Evolutionary conservation across 495 filamentous ascomycete genomes (phyloP), one percentile per base, ranked within the genome.

Genomic region (Podospora conica): DNA sequence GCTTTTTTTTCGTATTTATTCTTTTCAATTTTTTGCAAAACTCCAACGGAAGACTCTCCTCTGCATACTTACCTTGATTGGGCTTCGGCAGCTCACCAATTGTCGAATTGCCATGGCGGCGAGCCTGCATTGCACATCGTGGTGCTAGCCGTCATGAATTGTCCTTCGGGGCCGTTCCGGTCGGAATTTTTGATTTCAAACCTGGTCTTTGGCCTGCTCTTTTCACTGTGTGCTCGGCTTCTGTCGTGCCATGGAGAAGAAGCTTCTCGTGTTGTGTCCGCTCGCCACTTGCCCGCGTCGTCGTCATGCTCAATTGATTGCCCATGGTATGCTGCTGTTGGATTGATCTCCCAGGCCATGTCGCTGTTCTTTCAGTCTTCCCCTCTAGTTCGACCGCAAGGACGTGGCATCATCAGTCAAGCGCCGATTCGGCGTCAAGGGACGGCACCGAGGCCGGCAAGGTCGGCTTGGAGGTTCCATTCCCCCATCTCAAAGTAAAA

Each of bases 31-130:
- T n/a, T n/a, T n/a, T n/a, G n/a, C n/a, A n/a, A n/a, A n/a, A n/a
- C n/a, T n/a, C n/a, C n/a, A n/a, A n/a, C n/a, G n/a, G n/a, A n/a
- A n/a, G n/a, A n/a, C n/a, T n/a, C n/a, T n/a, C 60, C 69, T 74
- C 70, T 70, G 73, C 73, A 76, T 77, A 76, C 74, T 78, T 75
- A 76, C 74, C 75, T 77, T 76, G 73, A 74, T 71, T 64, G 66
- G 66, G 58, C 67, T 27, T 59, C 54, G 64, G 67, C 66, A 70
- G 75, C 66, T 77, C 75, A 77, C 61, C 70, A 76, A 73, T n/a
- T n/a, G n/a, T n/a, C n/a, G n/a, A n/a, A n/a, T n/a, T n/a, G n/a
- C 60, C 65, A 73, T 61, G 53, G 62, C 33, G 71, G 67, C 61
- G 64, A 69, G 68, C 75, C 74, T 76, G 70, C 75, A 77, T 77